These are phyloP conservation scores for Adansonia madagascariensis DNA, from an alignment of 441 rosid species.

Conservation along the genomic window DNA sequence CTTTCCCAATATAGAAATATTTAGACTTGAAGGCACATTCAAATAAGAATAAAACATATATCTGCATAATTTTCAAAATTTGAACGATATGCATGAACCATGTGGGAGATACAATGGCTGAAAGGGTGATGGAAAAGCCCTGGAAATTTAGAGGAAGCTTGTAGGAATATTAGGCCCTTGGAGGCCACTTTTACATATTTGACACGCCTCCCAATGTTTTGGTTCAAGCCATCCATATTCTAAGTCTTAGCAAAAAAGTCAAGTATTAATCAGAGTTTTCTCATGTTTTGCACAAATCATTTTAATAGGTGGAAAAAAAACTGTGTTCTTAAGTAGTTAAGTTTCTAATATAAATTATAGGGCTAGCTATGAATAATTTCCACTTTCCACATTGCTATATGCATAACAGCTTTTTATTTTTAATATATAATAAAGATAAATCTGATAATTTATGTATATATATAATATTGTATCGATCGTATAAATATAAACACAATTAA, in stretches of 20 bases:
- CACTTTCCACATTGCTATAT: background rate
- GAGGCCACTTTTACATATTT: background rate
- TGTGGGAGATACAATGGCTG: background rate
- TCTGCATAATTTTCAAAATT: background rate
- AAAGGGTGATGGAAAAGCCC: constrained; percentile 5
- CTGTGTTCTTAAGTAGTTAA: background rate
- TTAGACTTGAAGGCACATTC: background rate
- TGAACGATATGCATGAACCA: constrained; percentile 14
- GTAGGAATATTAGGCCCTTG: background rate
- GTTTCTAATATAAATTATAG: background rate
- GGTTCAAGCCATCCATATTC: background rate
- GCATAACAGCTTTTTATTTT: background rate
- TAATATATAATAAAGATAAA: too few species aligned
- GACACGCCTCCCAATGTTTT: background rate
- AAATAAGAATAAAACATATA: background rate
- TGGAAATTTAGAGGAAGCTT: constrained; percentile 2
- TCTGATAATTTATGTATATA: too few species aligned
- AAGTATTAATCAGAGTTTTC: background rate
- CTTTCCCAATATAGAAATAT: background rate
- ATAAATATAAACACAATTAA: too few species aligned
- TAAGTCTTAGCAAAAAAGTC: background rate
- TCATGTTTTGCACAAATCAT: background rate
- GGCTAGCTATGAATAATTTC: background rate
- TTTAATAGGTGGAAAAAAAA: background rate
- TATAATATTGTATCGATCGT: too few species aligned